Evolutionary conservation across 179 eudicot genomes (phyloP), one percentile per base, ranked within the genome.

Genomic region (Actinidia chinensis): DNA sequence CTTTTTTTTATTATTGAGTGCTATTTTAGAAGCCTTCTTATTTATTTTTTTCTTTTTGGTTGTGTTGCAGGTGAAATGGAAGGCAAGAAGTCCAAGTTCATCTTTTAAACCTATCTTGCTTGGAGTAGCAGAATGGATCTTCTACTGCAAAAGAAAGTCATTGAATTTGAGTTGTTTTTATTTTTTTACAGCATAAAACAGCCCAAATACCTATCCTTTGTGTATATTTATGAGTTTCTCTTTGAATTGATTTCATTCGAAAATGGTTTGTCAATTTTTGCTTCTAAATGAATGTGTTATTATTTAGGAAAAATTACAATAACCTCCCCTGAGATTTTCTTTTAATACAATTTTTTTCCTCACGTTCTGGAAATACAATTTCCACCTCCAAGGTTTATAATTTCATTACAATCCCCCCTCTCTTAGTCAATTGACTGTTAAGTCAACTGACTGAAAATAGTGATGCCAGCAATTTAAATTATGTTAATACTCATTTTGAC

Each of bases 221-320:
- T 47, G 43, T 50, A 46, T 18, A 22, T 60, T 58, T 44, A 46
- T 74, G 56, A 8, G n/a, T 15, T 44, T 74, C 5, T 61, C 22
- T 46, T 60, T 6, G 66, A 46, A 65, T 46, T 61, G 68, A 61
- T 18, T 17, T 60, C 15, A 23, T 67, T 67, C 22, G 20, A n/a
- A 17, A n/a, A 33, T 68, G 51, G 23, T 64, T 76, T 51, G 42
- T 9, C 44, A 6, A 25, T 42, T 42, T 87, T 79, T n/a, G 84
- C 87, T 66, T 68, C 13, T 43, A 14, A 20, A 52, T 52, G 52
- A 47, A 15, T 59, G 70, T 46, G n/a, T 3, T 70, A 8, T 46
- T n/a, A n/a, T n/a, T n/a, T n/a, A n/a, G n/a, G n/a, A n/a, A n/a
- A n/a, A n/a, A n/a, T n/a, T n/a, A n/a, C n/a, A n/a, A n/a, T n/a